Evolutionary conservation across 768 basidiomycete genomes (phyloP), one percentile per base, ranked within the genome.

Genomic region (Flagelloscypha sp.): DNA sequence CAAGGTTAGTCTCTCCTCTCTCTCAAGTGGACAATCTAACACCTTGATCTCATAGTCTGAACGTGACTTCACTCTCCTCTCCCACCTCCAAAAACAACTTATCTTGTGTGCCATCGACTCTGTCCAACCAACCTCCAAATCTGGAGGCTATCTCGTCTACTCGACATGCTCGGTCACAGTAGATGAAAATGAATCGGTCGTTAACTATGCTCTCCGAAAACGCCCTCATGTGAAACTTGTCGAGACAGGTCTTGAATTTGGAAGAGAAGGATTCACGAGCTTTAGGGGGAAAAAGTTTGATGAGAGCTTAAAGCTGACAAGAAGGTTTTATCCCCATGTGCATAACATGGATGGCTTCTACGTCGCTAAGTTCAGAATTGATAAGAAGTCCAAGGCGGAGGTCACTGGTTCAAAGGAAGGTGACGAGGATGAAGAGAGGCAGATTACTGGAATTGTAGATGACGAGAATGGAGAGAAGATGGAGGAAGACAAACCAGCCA

Each of bases 321-420:
- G 90, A 47, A 67, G 95, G 42, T 94, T 90, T 58, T 94, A 92
- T 55, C 87, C 93, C 11, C 93, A 97, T 58, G 92, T 95, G 48
- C 93, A 97, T 63, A 99, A 99, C 61, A 95, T 98, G 93, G 95
- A 99, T 56, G 95, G 95, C 5, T 99, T 99, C 72, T 99, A 74
- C 57, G 93, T 98, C 37, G 94, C 94, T 40, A 98, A 98, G 59
- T 88, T 99, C 72, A 93, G 86, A 59, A 81, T 98, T n/a, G 83
- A 78, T 54, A 86, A 77, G 59, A 71, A 81, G 40, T 53, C 62
- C 31, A 92, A 84, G 62, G 50, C 38, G 23, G 51, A 49, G 36
- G 53, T 48, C 16, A 37, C 44, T 22, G 37, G 42, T 7, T 41
- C 48, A 24, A 56, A 56, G 30, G 44, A 44, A 6, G 56, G 51